These are phyloP conservation scores for Chenopodium album DNA, from an alignment of 148 eudicot species.

Conservation along the genomic window DNA sequence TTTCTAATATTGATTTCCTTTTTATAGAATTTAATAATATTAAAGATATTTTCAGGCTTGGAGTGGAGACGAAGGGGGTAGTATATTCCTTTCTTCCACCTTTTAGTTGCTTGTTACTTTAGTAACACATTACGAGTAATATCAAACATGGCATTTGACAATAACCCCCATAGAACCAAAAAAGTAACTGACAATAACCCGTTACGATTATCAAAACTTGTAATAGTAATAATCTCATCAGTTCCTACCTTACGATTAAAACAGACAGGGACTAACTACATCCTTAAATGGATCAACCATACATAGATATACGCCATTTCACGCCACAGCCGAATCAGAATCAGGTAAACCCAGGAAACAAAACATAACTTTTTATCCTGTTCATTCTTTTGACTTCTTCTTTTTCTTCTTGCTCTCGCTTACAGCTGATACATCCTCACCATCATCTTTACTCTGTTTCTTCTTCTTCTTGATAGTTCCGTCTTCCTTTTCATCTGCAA, in stretches of 20 bases:
- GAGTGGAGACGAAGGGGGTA: too few relatives aligned
- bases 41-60: too few relatives aligned
- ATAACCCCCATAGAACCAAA: not conserved
- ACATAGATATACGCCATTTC: slow-evolving; percentile 1
- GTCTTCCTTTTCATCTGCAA: slow-evolving; percentile 36
- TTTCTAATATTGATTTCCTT: too few relatives aligned
- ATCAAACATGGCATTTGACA: slow-evolving; percentile 10
- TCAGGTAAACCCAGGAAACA: not conserved
- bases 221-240: not conserved
- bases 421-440: slow-evolving; percentile 37
- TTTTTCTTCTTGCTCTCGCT: slow-evolving; percentile 59
- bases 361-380: slow-evolving; percentile 1
- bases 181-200: not conserved
- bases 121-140: not conserved
- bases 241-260: slow-evolving; percentile 7
- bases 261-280: slow-evolving; percentile 1
- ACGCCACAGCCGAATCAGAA: not conserved
- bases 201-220: not conserved
- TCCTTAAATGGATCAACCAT: not conserved
- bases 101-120: too few relatives aligned
- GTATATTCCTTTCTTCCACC: too few relatives aligned
- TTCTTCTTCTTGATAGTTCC: slow-evolving; percentile 55
- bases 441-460: slow-evolving; percentile 52
- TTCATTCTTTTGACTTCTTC: slow-evolving; percentile 51
- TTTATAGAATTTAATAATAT: too few relatives aligned